Conservation (phyloP, 2,329 filamentous ascomycete genomes). For the Monosporascus sp. region DNA sequence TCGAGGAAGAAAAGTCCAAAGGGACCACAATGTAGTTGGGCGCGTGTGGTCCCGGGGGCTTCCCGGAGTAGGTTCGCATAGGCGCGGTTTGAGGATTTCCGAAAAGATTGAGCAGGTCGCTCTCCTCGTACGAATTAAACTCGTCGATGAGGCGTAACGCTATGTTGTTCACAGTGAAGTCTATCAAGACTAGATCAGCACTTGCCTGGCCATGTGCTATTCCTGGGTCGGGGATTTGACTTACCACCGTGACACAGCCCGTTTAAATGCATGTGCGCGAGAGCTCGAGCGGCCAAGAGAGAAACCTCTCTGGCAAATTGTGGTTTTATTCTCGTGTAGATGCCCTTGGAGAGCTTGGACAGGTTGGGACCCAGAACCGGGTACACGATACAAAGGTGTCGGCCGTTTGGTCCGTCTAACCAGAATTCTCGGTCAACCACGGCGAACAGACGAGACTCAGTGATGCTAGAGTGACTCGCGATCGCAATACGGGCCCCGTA, state of each 20-base stretch:
- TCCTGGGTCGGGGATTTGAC: background rate
- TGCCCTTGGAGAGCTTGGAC: constrained; percentile 7
- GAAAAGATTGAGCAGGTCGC: background rate
- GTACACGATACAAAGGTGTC: constrained; percentile 20
- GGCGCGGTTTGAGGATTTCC: constrained; percentile 6
- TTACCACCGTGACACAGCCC: constrained; percentile 21
- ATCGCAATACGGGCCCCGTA: background rate
- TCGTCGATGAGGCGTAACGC: background rate
- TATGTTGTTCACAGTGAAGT: constrained; percentile 3
- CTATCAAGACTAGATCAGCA: constrained; percentile 13
- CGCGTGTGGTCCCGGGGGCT: constrained; percentile 10
- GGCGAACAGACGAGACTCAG: constrained; percentile 1
- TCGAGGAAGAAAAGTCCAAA: constrained; percentile 13
- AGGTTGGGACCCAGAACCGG: constrained; percentile 16
- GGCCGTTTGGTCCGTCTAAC: constrained; percentile 20
- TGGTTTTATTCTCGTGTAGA: constrained; percentile 10
- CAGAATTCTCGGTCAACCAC: constrained; percentile 8
- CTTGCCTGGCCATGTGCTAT: constrained; percentile 10
- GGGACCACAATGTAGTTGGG: constrained; percentile 18
- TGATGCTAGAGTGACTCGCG: background rate
- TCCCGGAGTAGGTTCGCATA: constrained; percentile 11
- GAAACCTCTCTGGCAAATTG: constrained; percentile 4
- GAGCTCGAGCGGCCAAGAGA: constrained; percentile 11
- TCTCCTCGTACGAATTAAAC: too few relatives aligned
- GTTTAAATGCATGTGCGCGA: constrained; percentile 14